Evolutionary conservation across 78 protist genomes (phyloP).

Genomic region (Salpingoeca rosetta): DNA sequence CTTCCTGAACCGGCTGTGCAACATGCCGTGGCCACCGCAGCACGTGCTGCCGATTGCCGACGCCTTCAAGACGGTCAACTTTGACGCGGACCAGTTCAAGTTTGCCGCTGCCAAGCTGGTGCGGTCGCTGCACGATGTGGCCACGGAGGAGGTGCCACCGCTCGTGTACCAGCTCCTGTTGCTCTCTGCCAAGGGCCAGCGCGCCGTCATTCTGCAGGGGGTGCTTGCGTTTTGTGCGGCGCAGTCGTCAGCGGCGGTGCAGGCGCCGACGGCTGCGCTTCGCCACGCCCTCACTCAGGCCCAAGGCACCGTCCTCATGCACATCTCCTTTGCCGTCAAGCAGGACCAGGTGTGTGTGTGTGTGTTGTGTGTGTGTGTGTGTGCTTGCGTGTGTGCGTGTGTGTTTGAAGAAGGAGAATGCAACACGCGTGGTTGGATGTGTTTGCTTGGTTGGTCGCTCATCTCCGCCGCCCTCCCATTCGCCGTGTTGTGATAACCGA

Average conservation of each 20-base stretch:
- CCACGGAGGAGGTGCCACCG: not conserved
- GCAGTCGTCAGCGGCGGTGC: not conserved
- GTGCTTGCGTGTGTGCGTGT: too few species aligned
- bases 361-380: too few species aligned
- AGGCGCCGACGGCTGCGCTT: not conserved
- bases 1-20: not conserved
- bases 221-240: not conserved
- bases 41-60: not conserved
- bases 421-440: too few species aligned
- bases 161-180: slow-evolving; percentile 10
- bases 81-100: not conserved
- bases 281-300: not conserved
- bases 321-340: not conserved
- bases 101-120: not conserved
- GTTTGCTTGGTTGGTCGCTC: too few species aligned
- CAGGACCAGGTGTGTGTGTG: slow-evolving; percentile 5
- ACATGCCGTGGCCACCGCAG: not conserved
- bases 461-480: too few species aligned
- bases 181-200: not conserved
- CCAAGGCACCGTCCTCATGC: slow-evolving; percentile 3
- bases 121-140: not conserved
- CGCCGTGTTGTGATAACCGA: too few species aligned
- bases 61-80: not conserved
- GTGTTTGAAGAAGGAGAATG: too few species aligned
- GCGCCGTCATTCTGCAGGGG: not conserved